phyloP scores from a whole-genome alignment of 192 early-diverging fungal genomes.

The Gigaspora rosea region DNA sequence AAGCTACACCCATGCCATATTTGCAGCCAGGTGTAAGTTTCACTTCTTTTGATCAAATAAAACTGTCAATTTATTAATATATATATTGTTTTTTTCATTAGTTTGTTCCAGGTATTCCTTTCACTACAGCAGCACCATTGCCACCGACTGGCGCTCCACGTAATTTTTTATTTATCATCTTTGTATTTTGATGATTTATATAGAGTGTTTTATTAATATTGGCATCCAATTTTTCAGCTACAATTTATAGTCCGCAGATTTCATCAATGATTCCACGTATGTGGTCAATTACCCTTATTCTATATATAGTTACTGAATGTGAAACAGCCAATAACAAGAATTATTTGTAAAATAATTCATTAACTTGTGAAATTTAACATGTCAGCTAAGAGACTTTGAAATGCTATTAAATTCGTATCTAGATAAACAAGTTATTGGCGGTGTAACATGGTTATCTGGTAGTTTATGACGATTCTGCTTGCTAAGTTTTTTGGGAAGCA shows the following conservation, averaged over 20 bases:
- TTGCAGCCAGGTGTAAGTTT: constrained; percentile 47
- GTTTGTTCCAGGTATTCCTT: constrained; percentile 46
- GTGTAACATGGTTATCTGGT: too few species aligned
- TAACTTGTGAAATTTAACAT: too few species aligned
- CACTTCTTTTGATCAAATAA: background rate
- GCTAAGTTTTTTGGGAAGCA: too few species aligned
- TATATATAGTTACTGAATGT: background rate
- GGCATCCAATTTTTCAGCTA: background rate
- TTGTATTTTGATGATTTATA: background rate
- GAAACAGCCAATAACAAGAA: too few species aligned
- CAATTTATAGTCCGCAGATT: constrained; percentile 53
- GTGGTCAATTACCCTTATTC: constrained; percentile 8
- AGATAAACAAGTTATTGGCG: too few species aligned
- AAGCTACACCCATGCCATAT: constrained; percentile 46
- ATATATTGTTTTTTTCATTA: constrained; percentile 12
- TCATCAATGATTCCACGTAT: constrained; percentile 46
- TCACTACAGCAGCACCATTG: constrained; percentile 38
- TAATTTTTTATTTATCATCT: background rate
- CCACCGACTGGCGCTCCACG: constrained; percentile 39
- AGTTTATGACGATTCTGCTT: too few species aligned
- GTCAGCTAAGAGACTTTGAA: too few species aligned
- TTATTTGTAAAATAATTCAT: too few species aligned
- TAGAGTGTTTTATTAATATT: background rate
- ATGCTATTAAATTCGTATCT: too few species aligned
- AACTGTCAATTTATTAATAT: background rate